Evolutionary conservation across 1,139 yeast genomes (phyloP).

Genomic region (Kodamaea alishanica): DNA sequence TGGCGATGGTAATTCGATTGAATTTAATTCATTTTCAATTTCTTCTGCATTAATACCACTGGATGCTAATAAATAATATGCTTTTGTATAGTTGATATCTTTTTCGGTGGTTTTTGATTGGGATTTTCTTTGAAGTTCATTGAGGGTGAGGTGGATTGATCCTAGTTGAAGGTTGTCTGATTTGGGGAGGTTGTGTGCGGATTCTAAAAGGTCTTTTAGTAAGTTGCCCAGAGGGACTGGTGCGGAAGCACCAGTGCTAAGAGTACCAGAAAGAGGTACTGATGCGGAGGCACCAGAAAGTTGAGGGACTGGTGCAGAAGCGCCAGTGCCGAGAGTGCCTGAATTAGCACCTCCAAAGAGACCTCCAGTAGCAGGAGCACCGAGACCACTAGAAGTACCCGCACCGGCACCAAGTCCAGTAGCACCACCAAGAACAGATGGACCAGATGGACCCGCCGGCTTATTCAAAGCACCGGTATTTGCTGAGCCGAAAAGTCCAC

Average conservation of each 20-base stretch:
- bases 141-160: conserved; percentile 67
- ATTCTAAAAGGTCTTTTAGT: conserved; percentile 64
- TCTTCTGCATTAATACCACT: conserved; percentile 89
- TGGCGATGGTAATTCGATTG: conserved; percentile 26
- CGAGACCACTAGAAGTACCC: background rate
- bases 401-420: background rate
- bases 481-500: conserved; percentile 5
- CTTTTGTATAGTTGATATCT: conserved; percentile 64
- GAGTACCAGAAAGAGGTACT: background rate
- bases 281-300: conserved; percentile 1
- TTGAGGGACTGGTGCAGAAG: background rate
- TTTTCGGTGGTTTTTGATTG: conserved; percentile 37
- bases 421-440: too few relatives aligned
- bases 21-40: conserved; percentile 62
- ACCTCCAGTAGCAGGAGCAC: conserved; percentile 1
- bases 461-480: background rate
- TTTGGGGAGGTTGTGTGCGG: conserved; percentile 68
- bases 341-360: conserved; percentile 4
- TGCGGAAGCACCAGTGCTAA: background rate
- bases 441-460: background rate
- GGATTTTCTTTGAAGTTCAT: conserved; percentile 73
- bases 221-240: conserved; percentile 16
- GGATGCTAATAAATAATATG: conserved; percentile 86
- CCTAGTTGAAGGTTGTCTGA: conserved; percentile 60
- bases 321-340: background rate